Conservation (phyloP, 2,329 filamentous ascomycete genomes). For the Aspergillus luchuensis region DNA sequence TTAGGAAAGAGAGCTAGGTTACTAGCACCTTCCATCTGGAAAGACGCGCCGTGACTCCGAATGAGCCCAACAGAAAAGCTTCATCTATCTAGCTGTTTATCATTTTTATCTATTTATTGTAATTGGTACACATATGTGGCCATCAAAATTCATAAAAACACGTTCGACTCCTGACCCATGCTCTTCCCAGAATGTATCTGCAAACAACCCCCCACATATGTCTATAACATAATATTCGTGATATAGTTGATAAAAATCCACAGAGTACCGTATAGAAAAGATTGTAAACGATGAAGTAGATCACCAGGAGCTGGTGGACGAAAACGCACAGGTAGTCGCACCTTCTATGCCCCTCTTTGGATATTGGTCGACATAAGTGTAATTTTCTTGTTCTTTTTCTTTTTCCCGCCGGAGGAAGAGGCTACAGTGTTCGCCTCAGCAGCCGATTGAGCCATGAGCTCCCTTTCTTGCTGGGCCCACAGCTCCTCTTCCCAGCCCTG, state of each 20-base stretch:
- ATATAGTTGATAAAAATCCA: not conserved
- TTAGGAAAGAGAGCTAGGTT: no score
- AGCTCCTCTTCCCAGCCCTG: conserved; percentile 80
- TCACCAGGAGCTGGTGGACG: not conserved
- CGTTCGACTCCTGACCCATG: not conserved
- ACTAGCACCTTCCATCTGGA: no score
- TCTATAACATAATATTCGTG: not conserved
- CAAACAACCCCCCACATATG: not conserved
- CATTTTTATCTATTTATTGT: not conserved
- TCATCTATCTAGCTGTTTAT: not conserved
- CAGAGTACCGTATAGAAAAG: not conserved
- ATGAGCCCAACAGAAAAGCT: not conserved
- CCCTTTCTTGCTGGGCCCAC: conserved; percentile 59
- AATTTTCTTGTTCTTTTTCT: conserved; percentile 69
- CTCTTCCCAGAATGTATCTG: not conserved
- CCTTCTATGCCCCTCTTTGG: conserved; percentile 55
- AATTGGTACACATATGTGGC: not conserved
- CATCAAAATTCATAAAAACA: not conserved
- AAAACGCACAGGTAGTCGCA: not conserved
- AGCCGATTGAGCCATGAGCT: conserved; percentile 54
- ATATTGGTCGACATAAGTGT: conserved; percentile 69
- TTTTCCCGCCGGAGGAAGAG: conserved; percentile 47
- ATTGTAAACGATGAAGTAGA: not conserved
- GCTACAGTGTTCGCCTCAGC: conserved; percentile 25
- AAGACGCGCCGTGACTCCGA: not conserved